A percentile compares a stretch with the other conserved stretches of the same genome.
These are phyloP conservation scores for Leishmania amazonensis DNA, from an alignment of 208 protist genomes.

Conservation along the genomic window DNA sequence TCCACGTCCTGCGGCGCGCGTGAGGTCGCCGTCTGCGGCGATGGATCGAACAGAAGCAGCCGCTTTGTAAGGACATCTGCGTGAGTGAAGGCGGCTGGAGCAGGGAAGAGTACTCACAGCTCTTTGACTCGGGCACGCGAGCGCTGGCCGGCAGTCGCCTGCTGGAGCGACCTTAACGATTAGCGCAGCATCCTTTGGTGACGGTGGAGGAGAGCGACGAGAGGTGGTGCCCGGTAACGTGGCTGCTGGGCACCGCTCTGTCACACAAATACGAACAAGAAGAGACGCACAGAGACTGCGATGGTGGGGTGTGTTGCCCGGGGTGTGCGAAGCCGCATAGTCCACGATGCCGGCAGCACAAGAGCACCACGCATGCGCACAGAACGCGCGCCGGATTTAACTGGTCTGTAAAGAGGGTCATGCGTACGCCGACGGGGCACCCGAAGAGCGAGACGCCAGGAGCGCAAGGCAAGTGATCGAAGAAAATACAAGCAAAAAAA, in stretches of 20 bases:
- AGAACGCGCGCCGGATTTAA: not conserved
- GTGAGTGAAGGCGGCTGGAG: not conserved
- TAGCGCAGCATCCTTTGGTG: not conserved
- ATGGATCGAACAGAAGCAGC: constrained; percentile 14
- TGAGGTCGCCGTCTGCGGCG: not conserved
- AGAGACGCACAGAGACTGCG: not conserved
- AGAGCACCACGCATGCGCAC: not conserved
- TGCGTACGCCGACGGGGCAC: not conserved
- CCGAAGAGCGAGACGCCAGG: not conserved
- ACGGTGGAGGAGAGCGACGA: not conserved
- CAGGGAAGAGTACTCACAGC: constrained; percentile 20
- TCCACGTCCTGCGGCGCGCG: constrained; percentile 1
- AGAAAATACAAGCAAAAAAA: not conserved
- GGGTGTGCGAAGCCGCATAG: not conserved
- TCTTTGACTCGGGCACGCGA: constrained; percentile 6
- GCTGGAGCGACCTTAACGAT: not conserved
- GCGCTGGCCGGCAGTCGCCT: not conserved
- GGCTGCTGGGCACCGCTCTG: not conserved
- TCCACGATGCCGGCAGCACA: not conserved
- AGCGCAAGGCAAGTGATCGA: not conserved
- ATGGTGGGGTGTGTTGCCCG: not conserved
- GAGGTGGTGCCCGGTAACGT: not conserved
- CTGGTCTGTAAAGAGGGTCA: not conserved
- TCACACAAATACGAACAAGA: not conserved
- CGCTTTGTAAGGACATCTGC: not conserved